Conservation (phyloP, 75 land plant species). For the Azolla pinnata region DNA sequence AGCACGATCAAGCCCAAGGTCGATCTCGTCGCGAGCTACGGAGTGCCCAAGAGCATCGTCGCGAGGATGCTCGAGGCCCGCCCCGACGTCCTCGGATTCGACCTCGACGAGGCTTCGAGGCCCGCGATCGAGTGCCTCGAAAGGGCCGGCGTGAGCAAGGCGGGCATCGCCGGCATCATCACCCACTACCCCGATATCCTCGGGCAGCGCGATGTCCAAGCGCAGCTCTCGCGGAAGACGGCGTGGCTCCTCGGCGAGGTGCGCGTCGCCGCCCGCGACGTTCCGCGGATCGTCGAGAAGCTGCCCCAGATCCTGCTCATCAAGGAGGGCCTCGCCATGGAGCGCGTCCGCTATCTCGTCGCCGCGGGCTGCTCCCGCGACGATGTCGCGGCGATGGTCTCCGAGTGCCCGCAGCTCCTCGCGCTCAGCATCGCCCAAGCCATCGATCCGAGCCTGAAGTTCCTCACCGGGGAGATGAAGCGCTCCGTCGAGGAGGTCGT, state of each 20-base stretch:
- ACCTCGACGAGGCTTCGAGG: constrained; percentile 46
- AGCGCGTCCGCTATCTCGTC: constrained; percentile 54
- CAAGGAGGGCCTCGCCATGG: constrained; percentile 24
- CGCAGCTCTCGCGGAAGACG: constrained; percentile 36
- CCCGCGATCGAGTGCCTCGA: constrained; percentile 47
- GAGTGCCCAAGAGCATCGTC: constrained; percentile 48
- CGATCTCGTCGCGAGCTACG: constrained; percentile 56
- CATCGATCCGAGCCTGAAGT: constrained; percentile 56
- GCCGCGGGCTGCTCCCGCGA: constrained; percentile 44
- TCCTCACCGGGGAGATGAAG: constrained; percentile 47
- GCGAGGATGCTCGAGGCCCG: constrained; percentile 76
- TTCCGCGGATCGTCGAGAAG: constrained; percentile 53
- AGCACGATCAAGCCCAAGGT: constrained; percentile 80
- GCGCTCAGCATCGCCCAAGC: constrained; percentile 53
- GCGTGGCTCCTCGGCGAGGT: constrained; percentile 38
- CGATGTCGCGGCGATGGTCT: constrained; percentile 61
- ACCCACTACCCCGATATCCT: constrained; percentile 71
- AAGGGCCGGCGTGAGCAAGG: constrained; percentile 43
- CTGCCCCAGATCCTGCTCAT: constrained; percentile 68
- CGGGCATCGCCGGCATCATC: constrained; percentile 39
- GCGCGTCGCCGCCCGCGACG: constrained; percentile 27
- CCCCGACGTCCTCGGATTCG: constrained; percentile 64
- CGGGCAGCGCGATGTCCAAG: constrained; percentile 51
- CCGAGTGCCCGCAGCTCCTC: constrained; percentile 72
- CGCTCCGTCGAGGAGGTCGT: constrained; percentile 59